Percentiles rank a stretch among this genome's conserved stretches.
These are phyloP conservation scores for Phragmites australis DNA, from an alignment of 176 grass and related monocot genomes.

Conservation along the genomic window DNA sequence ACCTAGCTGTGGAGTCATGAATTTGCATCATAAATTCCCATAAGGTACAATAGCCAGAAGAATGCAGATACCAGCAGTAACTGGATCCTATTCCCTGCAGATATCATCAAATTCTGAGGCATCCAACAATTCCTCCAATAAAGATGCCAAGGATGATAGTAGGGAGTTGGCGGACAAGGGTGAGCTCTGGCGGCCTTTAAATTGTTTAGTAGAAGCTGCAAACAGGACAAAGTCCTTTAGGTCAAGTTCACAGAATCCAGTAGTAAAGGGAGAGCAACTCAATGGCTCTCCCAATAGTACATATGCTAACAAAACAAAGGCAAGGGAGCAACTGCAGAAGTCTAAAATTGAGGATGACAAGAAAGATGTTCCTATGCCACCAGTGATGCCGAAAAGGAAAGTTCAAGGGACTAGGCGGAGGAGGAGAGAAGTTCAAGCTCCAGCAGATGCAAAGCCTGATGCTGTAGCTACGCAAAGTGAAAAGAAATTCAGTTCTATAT, in stretches of 20 bases:
- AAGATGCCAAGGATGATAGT: constrained; percentile 42
- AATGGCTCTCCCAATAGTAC: constrained; percentile 43
- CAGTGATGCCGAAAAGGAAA: constrained; percentile 41
- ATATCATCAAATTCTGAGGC: constrained; percentile 52
- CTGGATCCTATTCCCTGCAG: constrained; percentile 42
- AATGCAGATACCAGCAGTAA: constrained; percentile 18
- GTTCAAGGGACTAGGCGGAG: constrained; percentile 40
- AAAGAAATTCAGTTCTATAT: constrained; percentile 65
- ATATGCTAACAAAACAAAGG: constrained; percentile 46
- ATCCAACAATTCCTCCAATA: constrained; percentile 50
- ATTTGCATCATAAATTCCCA: constrained; percentile 2
- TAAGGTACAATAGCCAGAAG: constrained; percentile 24
- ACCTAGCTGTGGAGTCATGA: constrained; percentile 15
- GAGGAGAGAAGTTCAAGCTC: constrained; percentile 43
- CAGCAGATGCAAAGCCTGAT: constrained; percentile 33
- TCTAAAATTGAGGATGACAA: constrained; percentile 55
- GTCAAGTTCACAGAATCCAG: constrained; percentile 51
- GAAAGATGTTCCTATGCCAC: constrained; percentile 46
- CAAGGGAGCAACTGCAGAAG: constrained; percentile 51
- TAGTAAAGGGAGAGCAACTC: constrained; percentile 54
- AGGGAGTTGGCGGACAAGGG: constrained; percentile 53
- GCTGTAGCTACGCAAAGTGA: constrained; percentile 35
- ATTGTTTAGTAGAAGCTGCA: constrained; percentile 77
- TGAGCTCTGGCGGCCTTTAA: constrained; percentile 84
- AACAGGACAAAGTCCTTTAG: constrained; percentile 70